phyloP scores from a whole-genome alignment of 768 basidiomycete genomes.

The Boletus sp. region DNA sequence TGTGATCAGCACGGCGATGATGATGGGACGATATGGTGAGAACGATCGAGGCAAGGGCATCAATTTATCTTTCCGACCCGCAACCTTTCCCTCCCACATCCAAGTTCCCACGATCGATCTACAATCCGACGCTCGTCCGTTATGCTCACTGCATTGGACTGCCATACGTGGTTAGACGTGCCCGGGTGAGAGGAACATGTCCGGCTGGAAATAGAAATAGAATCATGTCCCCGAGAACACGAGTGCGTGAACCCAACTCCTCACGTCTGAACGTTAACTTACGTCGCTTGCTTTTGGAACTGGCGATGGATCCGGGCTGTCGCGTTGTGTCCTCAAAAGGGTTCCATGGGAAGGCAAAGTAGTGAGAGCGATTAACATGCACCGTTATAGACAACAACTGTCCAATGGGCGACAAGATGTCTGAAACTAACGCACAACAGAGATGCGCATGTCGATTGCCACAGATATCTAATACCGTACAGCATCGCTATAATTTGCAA shows the following conservation, averaged over 20 bases:
- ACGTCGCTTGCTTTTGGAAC: too few species aligned
- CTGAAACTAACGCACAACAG: background rate
- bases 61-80: background rate
- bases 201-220: too few species aligned
- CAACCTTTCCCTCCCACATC: background rate
- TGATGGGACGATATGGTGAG: background rate
- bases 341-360: background rate
- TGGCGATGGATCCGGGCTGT: background rate
- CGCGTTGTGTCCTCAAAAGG: too few species aligned
- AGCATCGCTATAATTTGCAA: slow-evolving; percentile 13
- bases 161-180: too few species aligned
- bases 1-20: too few species aligned
- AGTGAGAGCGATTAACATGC: slow-evolving; percentile 1
- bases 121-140: too few species aligned
- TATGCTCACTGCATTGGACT: too few species aligned
- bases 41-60: background rate
- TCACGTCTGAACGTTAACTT: too few species aligned
- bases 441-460: slow-evolving; percentile 10
- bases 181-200: too few species aligned
- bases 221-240: too few species aligned
- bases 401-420: background rate
- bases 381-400: slow-evolving; percentile 1
- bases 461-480: slow-evolving; percentile 22
- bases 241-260: too few species aligned
- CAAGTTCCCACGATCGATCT: background rate